Base-by-base conservation (phyloP, 139 green algal species). In the Asterochloris erici region DNA sequence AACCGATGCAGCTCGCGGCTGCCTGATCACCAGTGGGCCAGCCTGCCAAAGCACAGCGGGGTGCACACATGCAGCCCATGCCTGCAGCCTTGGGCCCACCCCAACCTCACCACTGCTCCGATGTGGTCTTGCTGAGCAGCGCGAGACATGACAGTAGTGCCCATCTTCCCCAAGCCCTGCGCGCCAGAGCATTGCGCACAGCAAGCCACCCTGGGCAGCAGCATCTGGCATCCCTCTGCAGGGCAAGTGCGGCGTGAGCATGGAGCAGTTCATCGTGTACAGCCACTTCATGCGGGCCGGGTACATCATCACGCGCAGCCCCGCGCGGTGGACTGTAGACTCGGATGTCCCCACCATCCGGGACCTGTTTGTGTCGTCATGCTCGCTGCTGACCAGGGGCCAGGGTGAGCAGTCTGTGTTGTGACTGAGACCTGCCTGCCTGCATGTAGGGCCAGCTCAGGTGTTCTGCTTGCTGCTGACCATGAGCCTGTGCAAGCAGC, bases 221-320 rank as follows among this genome's bases (percentile, higher is more conserved):
- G 6, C 19, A 71, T 77, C 24, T 79, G 26, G 27, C 63, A 10
- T 38, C 26, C 70, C 19, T 68, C 21, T 77, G 74, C 66, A 85
- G 82, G 64, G 61, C 38, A 63, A 21, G 24, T 15, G 13, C 70
- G 82, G 75, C 38, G 64, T 81, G 21, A 79, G 24, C 21, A 62
- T 82, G 61, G 82, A 79, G 13, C 66, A 82, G 24, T 85, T 78
- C 26, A 63, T 64, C 15, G 82, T 85, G 38, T 85, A 85, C 47
- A 29, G 38, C 62, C 74, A 85, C 21, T 47, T 85, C 14, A 77
- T 81, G 82, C 64, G 47, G 10, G 66, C 74, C 21, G 74, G 82
- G 64, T 71, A 73, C 63, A 81, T 85, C 62, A 75, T 81, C 9
- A 69, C 62, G 14, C 81, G 82, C 73, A 81, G 17, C 11, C 26